Evolutionary conservation across 768 basidiomycete species (phyloP).

Genomic region (Tylopilus plumbeoviolaceoides): DNA sequence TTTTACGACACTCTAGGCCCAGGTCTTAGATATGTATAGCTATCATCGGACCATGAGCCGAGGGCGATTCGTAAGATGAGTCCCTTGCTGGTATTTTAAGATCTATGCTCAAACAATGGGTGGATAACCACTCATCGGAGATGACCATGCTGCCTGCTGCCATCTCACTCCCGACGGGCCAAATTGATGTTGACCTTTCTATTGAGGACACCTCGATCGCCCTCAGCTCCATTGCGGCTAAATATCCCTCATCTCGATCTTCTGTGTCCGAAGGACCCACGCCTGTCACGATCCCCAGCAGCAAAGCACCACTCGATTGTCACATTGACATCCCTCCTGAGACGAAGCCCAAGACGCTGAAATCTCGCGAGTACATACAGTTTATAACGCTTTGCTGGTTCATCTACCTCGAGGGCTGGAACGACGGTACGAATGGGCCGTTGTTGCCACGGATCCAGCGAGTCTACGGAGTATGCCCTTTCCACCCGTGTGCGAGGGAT

Average conservation of each 20-base stretch:
- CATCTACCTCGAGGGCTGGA: constrained; percentile 70
- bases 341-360: constrained; percentile 6
- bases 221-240: constrained; percentile 1
- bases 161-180: background rate
- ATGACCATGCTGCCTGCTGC: background rate
- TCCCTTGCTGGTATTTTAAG: constrained; percentile 2
- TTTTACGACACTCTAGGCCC: background rate
- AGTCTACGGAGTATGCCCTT: constrained; percentile 41
- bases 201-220: background rate
- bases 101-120: background rate
- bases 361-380: constrained; percentile 37
- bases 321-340: background rate
- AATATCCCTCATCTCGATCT: background rate
- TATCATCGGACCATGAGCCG: background rate
- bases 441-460: constrained; percentile 67
- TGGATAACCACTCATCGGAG: background rate
- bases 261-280: constrained; percentile 3
- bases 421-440: constrained; percentile 84
- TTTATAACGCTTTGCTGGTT: constrained; percentile 52
- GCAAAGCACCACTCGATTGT: background rate
- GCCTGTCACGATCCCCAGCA: background rate
- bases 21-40: background rate
- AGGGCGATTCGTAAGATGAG: background rate
- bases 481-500: background rate
- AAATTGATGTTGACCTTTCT: background rate